These are phyloP conservation scores for Tillandsia fasciculata DNA, from an alignment of 176 grass and related monocot species.

Conservation along the genomic window DNA sequence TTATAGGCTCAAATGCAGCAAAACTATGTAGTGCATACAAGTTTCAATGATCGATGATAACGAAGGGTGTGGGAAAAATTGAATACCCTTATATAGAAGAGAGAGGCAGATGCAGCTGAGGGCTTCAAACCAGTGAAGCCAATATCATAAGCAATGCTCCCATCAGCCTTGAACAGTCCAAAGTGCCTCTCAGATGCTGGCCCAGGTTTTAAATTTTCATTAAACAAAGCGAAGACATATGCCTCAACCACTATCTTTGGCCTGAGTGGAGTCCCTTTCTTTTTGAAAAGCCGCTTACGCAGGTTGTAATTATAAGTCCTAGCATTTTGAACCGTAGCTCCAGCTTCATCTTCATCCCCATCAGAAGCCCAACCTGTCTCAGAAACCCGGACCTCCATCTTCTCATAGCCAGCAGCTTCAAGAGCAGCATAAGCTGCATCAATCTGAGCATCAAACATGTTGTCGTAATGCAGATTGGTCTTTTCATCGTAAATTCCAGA, in stretches of 20 bases:
- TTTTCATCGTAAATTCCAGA: constrained; percentile 65
- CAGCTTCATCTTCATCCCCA: constrained; percentile 67
- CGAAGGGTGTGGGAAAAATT: not conserved
- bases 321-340: constrained; percentile 69
- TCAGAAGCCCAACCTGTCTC: constrained; percentile 95
- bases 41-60: not conserved
- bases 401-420: constrained; percentile 57
- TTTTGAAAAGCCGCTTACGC: constrained; percentile 71
- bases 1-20: not conserved
- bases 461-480: constrained; percentile 81
- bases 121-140: constrained; percentile 54
- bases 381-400: constrained; percentile 87
- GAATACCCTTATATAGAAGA: constrained; percentile 52
- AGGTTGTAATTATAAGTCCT: constrained; percentile 94
- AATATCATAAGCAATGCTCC: constrained; percentile 91
- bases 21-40: not conserved
- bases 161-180: constrained; percentile 85
- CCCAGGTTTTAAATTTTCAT: constrained; percentile 72
- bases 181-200: constrained; percentile 73
- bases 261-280: constrained; percentile 86
- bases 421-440: constrained; percentile 94
- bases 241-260: constrained; percentile 72
- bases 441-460: constrained; percentile 98
- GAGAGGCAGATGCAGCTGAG: constrained; percentile 45
- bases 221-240: constrained; percentile 95